Evolutionary conservation across 1,139 yeast species (phyloP), one percentile per base, ranked within the genome.

Genomic region (Suhomyces anneliseae): DNA sequence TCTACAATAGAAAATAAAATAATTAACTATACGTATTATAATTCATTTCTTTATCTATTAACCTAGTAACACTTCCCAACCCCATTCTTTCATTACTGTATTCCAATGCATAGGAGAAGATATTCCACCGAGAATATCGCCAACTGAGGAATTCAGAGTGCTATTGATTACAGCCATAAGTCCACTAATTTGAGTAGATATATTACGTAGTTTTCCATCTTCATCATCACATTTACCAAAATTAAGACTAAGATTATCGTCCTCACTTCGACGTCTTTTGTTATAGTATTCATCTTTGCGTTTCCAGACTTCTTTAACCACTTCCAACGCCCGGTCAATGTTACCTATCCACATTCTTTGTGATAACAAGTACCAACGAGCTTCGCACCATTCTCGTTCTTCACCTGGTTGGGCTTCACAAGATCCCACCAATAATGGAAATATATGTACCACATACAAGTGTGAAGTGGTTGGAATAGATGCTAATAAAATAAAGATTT

Each of bases 241-340:
- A 14, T 45, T 45, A 27, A 39, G 32, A 12, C 36, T 34, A 8
- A 27, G 24, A 29, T 9, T 9, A 14, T 45, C 45, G 34, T 39
- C 40, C 19, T 45, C 52, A n/a, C 43, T 49, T 34, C 51, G 48
- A 38, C 59, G 52, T 34, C 60, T 61, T 49, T 63, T 66, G 15
- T 62, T 56, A 39, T 58, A 40, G 27, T 70, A 59, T 33, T 67
- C 70, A 54, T 83, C 86, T 50, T 81, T 81, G 15, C 89, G 65
- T 42, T 74, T 68, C 89, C 90, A 83, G 6, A 83, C 88, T 57
- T 84, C 89, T 51, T 79, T 78, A 32, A 83, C 85, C n/a, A 84
- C 85, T 54, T 83, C 88, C 46, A 79, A 68, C 0, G 89, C 82
- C 35, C 85, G 68, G 55, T 82, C 86, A 31, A 83, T 78, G 50